Conservation (phyloP, 768 basidiomycete species). For the Russula sp. region DNA sequence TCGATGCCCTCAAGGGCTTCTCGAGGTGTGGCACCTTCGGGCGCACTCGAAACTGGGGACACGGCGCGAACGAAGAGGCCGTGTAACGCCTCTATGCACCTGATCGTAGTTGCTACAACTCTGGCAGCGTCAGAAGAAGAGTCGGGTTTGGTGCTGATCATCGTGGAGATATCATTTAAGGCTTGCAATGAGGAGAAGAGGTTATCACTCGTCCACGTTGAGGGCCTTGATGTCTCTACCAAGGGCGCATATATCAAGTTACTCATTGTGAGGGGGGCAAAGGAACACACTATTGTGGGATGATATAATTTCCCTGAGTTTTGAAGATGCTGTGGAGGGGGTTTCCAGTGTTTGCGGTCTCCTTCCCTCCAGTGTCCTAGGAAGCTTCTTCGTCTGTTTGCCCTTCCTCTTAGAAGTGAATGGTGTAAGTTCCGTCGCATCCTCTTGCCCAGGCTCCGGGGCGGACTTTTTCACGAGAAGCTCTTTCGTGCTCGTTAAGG, state of each 20-base stretch:
- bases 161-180: neutral
- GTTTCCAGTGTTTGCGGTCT: neutral
- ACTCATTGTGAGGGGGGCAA: too few relatives aligned
- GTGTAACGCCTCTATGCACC: conserved; percentile 4
- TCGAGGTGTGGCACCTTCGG: neutral
- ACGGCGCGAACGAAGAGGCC: conserved; percentile 2
- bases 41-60: neutral
- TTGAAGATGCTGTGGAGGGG: neutral
- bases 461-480: neutral
- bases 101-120: neutral
- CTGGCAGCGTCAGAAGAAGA: neutral
- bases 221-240: neutral
- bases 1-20: conserved; percentile 3
- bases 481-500: neutral
- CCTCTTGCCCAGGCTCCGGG: neutral
- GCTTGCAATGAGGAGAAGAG: conserved; percentile 15
- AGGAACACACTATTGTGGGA: neutral
- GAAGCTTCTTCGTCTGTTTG: neutral
- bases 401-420: neutral
- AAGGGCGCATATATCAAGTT: neutral
- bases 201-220: neutral
- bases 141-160: neutral
- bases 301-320: neutral
- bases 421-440: neutral
- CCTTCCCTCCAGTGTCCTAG: neutral